Conservation (phyloP, 1,139 yeast genomes). For the Debaryomyces singareniensis region DNA sequence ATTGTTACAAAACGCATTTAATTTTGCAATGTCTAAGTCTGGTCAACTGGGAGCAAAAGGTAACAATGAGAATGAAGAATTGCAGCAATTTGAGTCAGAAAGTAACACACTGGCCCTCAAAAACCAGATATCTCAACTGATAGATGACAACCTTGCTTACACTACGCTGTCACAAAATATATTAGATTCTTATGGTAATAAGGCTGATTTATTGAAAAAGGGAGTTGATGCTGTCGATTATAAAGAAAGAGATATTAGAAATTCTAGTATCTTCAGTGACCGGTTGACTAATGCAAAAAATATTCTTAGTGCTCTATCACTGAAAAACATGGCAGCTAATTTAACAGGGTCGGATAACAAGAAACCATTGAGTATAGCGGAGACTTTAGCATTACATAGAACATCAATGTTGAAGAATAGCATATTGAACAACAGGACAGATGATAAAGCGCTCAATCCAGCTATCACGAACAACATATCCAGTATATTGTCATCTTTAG, state of each 20-base stretch:
- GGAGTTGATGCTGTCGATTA: constrained; percentile 2
- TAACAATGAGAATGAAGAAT: background rate
- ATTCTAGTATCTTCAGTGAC: background rate
- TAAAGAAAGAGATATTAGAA: too few relatives aligned
- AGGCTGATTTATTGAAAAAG: too few relatives aligned
- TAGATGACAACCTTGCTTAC: background rate
- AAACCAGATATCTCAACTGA: background rate
- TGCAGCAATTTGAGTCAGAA: background rate
- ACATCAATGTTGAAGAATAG: constrained; percentile 22
- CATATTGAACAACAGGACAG: constrained; percentile 22
- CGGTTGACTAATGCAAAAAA: background rate
- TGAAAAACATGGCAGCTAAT: background rate
- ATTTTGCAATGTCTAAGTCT: constrained; percentile 66
- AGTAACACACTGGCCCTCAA: background rate
- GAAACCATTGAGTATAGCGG: constrained; percentile 51
- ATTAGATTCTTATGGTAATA: too few relatives aligned
- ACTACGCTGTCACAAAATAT: background rate
- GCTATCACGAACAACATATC: constrained; percentile 12
- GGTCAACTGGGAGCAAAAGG: background rate
- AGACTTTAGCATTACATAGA: constrained; percentile 55
- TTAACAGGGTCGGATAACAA: constrained; percentile 13
- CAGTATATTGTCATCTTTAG: constrained; percentile 18
- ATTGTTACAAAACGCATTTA: constrained; percentile 66
- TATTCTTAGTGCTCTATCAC: background rate
- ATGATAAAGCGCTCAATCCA: constrained; percentile 14